Evolutionary conservation across 2,329 filamentous ascomycete species (phyloP).

Genomic region (Nothopassalora personata): DNA sequence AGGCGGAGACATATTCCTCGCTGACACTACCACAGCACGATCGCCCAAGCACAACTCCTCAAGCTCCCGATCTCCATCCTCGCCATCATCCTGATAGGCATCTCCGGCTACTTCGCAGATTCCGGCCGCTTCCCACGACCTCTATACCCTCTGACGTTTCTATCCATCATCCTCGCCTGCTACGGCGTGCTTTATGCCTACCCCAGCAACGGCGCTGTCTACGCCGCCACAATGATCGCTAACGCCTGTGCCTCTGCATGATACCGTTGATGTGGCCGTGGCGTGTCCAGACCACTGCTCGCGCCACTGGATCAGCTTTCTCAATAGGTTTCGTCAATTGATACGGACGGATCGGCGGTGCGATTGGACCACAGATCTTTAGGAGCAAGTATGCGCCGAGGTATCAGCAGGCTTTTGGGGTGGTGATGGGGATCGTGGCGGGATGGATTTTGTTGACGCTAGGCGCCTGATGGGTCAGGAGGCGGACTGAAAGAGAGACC

Average conservation of each 20-base stretch:
- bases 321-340: constrained; percentile 7
- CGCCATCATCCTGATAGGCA: constrained; percentile 7
- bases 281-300: constrained; percentile 8
- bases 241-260: constrained; percentile 7
- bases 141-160: background rate
- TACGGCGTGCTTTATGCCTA: constrained; percentile 9
- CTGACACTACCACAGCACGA: background rate
- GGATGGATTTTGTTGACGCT: background rate
- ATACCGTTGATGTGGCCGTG: constrained; percentile 14
- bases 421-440: constrained; percentile 10
- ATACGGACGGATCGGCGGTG: constrained; percentile 43
- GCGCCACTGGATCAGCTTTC: constrained; percentile 11
- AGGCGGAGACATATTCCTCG: background rate
- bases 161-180: constrained; percentile 10
- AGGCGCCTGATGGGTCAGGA: constrained; percentile 6
- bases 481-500: background rate
- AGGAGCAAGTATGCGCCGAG: constrained; percentile 8
- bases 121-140: background rate
- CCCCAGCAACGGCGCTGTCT: constrained; percentile 8
- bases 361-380: constrained; percentile 41
- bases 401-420: constrained; percentile 6
- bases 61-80: constrained; percentile 13
- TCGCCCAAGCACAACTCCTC: constrained; percentile 14
- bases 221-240: constrained; percentile 8
- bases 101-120: constrained; percentile 9